A percentile compares a stretch with the other conserved stretches of the same genome.
Evolutionary conservation across 169 alveolate species (phyloP).

Genomic region (Plasmodium yoelii): DNA sequence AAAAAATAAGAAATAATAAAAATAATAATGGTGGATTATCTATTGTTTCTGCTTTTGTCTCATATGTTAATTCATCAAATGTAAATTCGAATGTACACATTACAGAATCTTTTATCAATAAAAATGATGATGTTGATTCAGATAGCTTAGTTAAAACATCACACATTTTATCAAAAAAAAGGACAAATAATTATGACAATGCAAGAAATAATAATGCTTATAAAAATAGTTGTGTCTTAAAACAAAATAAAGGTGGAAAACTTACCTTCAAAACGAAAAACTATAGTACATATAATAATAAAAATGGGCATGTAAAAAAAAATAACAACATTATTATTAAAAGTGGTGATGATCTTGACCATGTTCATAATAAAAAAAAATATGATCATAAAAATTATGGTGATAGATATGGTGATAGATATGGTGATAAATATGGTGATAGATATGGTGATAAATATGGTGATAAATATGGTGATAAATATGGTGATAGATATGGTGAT

Average conservation of each 20-base stretch:
- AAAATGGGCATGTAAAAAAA: neutral
- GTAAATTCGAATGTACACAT: constrained; percentile 6
- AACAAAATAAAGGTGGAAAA: neutral
- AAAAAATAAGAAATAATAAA: neutral
- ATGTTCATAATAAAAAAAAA: too few species aligned
- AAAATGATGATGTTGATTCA: constrained; percentile 59
- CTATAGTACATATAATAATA: too few species aligned
- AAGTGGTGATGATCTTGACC: too few species aligned
- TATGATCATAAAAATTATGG: too few species aligned
- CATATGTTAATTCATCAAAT: neutral
- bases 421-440: too few species aligned
- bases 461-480: too few species aligned
- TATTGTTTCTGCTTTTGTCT: too few species aligned
- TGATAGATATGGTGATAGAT: too few species aligned
- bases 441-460: too few species aligned
- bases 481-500: too few species aligned
- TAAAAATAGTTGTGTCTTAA: neutral
- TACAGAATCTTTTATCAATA: constrained; percentile 24
- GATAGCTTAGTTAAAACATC: constrained; percentile 37
- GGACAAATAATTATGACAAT: neutral
- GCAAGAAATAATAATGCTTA: neutral
- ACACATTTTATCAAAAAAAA: constrained; percentile 6
- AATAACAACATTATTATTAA: neutral
- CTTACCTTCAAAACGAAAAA: too few species aligned
- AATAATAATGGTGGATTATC: neutral